Base-by-base conservation (phyloP, 1,284 basidiomycete species). In the Moniliophthora roreri region DNA sequence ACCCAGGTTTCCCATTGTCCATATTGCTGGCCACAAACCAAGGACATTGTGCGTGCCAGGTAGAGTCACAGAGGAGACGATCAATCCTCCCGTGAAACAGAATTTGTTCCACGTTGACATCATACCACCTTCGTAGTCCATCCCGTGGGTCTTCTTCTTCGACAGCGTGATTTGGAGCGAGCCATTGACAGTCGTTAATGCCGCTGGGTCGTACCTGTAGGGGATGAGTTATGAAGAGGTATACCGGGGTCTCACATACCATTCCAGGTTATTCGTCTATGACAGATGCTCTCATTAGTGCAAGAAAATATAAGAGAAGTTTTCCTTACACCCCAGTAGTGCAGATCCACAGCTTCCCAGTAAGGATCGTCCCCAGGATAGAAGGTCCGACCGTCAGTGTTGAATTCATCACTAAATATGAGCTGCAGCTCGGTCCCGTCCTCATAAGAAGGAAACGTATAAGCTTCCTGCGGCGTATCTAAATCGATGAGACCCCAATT, bases 1-100 rank as follows among this genome's bases (percentile, higher is more conserved):
- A 2, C 84, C 87, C 4, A 90, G 73, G 62, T 90, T 90, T 18
- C 87, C 87, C 81, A 91, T 84, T 15, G 82, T 83, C 88, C 87
- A 91, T 1, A 58, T 34, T 13, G 54, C 58, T 32, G 78, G 78
- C 78, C 79, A 53, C 13, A 40, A 28, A 13, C 48, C 52, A 34
- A 35, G 4, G 15, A 57, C 49, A 32, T 57, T 54, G 28, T 50
- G 36, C 2, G 24, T n/a, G 3, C 56, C 56, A 4, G 56, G 56
- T 20, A 57, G 49, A 13, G 26, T 38, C 7, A 57, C 53, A 20
- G 57, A 63, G 0, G 78, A 78, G 58, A 66, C 66, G 40, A 76
- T 60, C 51, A 73, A 69, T 5, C 74, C 75, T 6, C 76, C 77
- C 0, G 75, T 80, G 65, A 85, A 85, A 63, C 82, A 84, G 57